Conservation (phyloP, 345 rosid species). For the Clausena lansium region DNA sequence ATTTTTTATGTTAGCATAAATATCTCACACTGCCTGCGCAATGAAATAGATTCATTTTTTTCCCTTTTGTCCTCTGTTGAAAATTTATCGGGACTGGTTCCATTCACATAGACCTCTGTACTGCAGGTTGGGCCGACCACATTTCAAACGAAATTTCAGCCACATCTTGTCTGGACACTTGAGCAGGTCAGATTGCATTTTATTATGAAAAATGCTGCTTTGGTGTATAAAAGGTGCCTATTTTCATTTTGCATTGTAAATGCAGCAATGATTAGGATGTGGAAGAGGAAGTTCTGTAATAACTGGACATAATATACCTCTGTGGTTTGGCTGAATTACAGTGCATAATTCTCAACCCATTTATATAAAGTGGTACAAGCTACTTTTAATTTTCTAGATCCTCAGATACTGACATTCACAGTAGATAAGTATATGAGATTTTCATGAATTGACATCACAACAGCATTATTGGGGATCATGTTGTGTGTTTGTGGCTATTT, state of each 20-base stretch:
- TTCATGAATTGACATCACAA: background rate
- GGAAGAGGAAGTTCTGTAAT: background rate
- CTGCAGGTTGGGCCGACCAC: slow-evolving; percentile 80
- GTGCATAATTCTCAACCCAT: background rate
- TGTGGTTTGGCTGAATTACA: too few species aligned
- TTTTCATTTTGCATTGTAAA: background rate
- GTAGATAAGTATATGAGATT: background rate
- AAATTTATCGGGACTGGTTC: background rate
- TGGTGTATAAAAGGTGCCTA: background rate
- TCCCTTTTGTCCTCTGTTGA: background rate
- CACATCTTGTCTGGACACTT: slow-evolving; percentile 83
- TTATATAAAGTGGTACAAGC: background rate
- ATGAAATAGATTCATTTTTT: background rate
- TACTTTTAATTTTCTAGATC: background rate
- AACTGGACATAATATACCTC: background rate
- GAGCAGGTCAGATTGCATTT: slow-evolving; percentile 66
- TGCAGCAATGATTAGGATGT: background rate
- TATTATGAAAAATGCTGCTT: background rate
- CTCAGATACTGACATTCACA: background rate
- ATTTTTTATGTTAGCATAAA: background rate
- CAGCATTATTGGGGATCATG: background rate
- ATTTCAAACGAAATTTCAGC: slow-evolving; percentile 79
- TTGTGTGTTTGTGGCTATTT: background rate
- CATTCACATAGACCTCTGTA: slow-evolving; percentile 7
- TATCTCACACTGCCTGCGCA: background rate